Percentiles rank a stretch among this genome's conserved stretches.
phyloP scores from a whole-genome alignment of 2,329 filamentous ascomycete genomes.

The Botrytis tulipae region DNA sequence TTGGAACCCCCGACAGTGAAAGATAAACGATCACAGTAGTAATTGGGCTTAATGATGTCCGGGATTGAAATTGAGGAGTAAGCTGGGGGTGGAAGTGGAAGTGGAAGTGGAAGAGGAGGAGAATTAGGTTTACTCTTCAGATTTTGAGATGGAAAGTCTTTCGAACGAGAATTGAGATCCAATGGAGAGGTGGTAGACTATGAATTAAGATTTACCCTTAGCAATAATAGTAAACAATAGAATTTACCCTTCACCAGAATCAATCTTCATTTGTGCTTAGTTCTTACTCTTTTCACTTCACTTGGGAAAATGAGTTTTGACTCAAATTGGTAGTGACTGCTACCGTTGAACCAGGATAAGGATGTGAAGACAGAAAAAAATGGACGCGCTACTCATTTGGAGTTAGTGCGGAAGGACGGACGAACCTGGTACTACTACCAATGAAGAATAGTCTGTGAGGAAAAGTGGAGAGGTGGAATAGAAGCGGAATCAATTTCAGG shows the following conservation, averaged over 20 bases:
- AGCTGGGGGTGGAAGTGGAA: not conserved
- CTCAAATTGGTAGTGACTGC: not conserved
- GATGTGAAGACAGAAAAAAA: not conserved
- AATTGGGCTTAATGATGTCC: conserved; percentile 1
- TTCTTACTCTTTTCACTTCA: conserved; percentile 1
- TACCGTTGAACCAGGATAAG: not conserved
- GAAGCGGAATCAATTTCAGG: not conserved
- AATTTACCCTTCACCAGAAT: not conserved
- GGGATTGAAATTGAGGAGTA: conserved; percentile 12
- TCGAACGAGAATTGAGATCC: not conserved
- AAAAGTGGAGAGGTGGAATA: not conserved
- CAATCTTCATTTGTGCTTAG: not conserved
- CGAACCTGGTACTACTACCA: not conserved
- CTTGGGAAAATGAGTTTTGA: not conserved
- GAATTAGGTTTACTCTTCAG: not conserved
- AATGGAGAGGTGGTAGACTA: not conserved
- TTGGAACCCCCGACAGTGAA: not conserved
- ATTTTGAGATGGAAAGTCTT: not conserved
- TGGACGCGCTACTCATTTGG: not conserved
- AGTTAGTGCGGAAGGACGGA: not conserved
- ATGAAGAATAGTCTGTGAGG: not conserved
- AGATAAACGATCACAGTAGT: not conserved
- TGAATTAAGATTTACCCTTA: conserved; percentile 9
- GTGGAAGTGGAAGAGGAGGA: not conserved
- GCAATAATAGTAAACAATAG: conserved; percentile 6